Base-by-base conservation (phyloP, 345 rosid species). In the Lenwebbia sp. region DNA sequence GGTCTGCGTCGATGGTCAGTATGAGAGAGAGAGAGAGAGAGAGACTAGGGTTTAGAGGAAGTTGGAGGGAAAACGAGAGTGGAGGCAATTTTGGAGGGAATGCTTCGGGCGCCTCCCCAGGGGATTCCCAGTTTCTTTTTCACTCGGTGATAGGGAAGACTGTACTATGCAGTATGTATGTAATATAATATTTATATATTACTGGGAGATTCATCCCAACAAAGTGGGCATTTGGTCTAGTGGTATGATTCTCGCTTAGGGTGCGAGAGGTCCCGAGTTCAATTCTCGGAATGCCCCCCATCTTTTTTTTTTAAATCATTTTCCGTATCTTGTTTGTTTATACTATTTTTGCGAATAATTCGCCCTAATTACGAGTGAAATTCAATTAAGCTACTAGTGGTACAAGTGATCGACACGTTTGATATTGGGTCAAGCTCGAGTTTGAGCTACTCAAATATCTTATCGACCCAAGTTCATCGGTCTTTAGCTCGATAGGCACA, bases 241-340 rank as follows among this genome's bases (percentile, higher is more conserved):
- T 94, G 96, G 94, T 89, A 94, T 92, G 94, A 94, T 94, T 93
- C 95, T 94, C 95, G 97, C 95, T 95, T 95, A 91, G 93, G 94
- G 94, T 94, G 93, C 93, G 91, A 94, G 94, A 93, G 93, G 94
- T 92, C 94, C 91, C 92, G 92, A 94, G 95, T 91, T 91, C 95
- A 91, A 95, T 90, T 93, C 92, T 94, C 93, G 92, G 93, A 95
- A 91, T 92, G 88, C 89, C 90, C 91, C 91, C 91, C 1, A 9
- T 28, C 6, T 14, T 3, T 23, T 3, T 10, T 4, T 7, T 2
- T 60, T 13, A 1, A 47, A 49, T 13, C 7, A 12, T 60, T n/a
- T 28, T 62, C 33, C 11, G 15, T 30, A 7, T 3, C 23, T 30
- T 62, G 12, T 62, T 62, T 62, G 33, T 62, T 62, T 62, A 30